Evolutionary conservation across 75 land plant species (phyloP).

Genomic region (Adiantum capillusveneris): DNA sequence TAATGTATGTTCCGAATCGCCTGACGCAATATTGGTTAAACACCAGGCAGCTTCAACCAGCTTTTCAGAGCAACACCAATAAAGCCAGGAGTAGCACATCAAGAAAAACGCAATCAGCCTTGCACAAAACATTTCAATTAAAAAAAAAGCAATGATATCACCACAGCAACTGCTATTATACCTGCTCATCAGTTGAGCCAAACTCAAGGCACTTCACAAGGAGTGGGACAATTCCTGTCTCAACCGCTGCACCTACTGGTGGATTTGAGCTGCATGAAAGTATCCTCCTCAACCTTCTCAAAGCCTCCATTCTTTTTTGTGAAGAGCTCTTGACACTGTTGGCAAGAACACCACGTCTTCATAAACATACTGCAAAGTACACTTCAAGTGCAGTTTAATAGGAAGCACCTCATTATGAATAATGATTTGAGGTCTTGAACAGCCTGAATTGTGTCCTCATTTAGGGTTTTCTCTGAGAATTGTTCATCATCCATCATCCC

Average conservation of each 20-base stretch:
- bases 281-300: conserved; percentile 62
- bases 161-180: conserved; percentile 8
- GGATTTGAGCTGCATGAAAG: conserved; percentile 67
- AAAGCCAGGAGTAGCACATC: neutral
- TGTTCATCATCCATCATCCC: conserved; percentile 40
- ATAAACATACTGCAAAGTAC: too few species aligned
- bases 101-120: too few species aligned
- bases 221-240: conserved; percentile 78
- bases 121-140: too few species aligned
- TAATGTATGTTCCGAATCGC: conserved; percentile 67
- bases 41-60: conserved; percentile 98
- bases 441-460: conserved; percentile 46
- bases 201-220: conserved; percentile 86
- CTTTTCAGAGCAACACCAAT: conserved; percentile 28
- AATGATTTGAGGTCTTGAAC: conserved; percentile 61
- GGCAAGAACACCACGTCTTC: too few species aligned
- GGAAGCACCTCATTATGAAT: conserved; percentile 30
- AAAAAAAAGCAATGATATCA: too few species aligned
- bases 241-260: conserved; percentile 71
- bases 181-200: conserved; percentile 98
- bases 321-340: conserved; percentile 67
- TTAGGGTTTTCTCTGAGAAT: conserved; percentile 26
- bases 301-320: conserved; percentile 59
- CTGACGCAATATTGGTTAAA: conserved; percentile 92
- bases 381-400: neutral